A percentile compares a stretch with the other conserved stretches of the same genome.
phyloP scores from a whole-genome alignment of 2,329 filamentous ascomycete species.

The Furcasterigmium sp. region DNA sequence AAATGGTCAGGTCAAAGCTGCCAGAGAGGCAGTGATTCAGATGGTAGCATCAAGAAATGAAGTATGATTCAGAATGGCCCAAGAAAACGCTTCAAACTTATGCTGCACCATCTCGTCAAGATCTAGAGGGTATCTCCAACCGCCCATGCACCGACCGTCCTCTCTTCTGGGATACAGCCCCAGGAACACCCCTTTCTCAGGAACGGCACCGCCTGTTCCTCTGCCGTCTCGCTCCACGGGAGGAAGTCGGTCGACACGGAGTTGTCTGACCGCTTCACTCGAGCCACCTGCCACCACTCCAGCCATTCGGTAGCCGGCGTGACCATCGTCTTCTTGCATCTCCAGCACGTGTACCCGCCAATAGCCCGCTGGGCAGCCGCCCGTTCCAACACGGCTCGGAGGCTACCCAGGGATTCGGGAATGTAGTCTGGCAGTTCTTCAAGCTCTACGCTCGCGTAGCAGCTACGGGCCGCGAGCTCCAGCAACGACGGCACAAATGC shows the following conservation, averaged over 20 bases:
- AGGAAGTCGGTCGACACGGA: conserved; percentile 9
- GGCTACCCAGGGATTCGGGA: conserved; percentile 31
- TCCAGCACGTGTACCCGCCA: conserved; percentile 46
- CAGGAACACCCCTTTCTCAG: conserved; percentile 44
- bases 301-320: conserved; percentile 54
- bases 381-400: conserved; percentile 33
- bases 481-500: conserved; percentile 43
- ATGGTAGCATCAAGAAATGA: too few relatives aligned
- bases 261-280: conserved; percentile 3
- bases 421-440: conserved; percentile 37
- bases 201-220: conserved; percentile 39
- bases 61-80: too few relatives aligned
- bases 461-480: conserved; percentile 43
- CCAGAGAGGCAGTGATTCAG: too few relatives aligned
- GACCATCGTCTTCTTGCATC: conserved; percentile 43
- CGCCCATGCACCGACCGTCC: conserved; percentile 15
- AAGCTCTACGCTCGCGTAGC: conserved; percentile 36
- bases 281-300: conserved; percentile 50
- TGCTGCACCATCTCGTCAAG: too few relatives aligned
- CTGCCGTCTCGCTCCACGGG: conserved; percentile 22
- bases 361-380: conserved; percentile 35
- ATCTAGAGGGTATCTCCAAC: too few relatives aligned
- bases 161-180: conserved; percentile 38
- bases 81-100: too few relatives aligned
- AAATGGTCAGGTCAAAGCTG: background rate